Evolutionary conservation across 345 rosid species (phyloP).

Genomic region (Gossypium mustelinum): DNA sequence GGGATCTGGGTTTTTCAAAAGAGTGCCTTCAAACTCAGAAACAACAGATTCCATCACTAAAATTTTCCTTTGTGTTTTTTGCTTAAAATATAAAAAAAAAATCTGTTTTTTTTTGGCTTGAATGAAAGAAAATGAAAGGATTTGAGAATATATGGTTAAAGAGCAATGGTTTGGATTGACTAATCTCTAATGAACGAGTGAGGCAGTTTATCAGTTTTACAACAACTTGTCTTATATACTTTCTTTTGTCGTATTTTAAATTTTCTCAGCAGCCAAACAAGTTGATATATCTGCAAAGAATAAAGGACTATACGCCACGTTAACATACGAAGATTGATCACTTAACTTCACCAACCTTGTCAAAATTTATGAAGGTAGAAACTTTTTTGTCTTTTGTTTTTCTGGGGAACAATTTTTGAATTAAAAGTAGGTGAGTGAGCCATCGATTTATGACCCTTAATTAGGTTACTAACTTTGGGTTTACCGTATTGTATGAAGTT

Average conservation of each 20-base stretch:
- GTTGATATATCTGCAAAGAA: conserved; percentile 22
- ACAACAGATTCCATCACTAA: conserved; percentile 47
- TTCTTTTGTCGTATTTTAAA: too few species aligned
- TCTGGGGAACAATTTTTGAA: neutral
- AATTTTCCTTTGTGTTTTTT: neutral
- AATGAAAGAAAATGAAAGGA: conserved; percentile 1
- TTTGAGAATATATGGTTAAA: conserved; percentile 13
- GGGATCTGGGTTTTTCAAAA: conserved; percentile 50
- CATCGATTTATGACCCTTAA: conserved; percentile 2
- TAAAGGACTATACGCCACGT: conserved; percentile 42
- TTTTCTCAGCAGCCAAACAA: too few species aligned
- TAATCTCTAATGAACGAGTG: conserved; percentile 26
- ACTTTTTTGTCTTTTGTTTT: neutral
- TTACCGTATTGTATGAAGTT: neutral
- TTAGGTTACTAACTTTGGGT: conserved; percentile 39
- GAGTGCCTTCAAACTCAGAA: conserved; percentile 75
- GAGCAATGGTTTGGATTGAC: conserved; percentile 40
- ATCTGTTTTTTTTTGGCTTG: neutral
- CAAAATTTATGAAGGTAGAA: conserved; percentile 9
- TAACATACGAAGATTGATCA: conserved; percentile 42
- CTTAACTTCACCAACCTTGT: conserved; percentile 63
- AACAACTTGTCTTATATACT: conserved; percentile 37
- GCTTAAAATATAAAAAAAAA: neutral
- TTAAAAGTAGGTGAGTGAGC: conserved; percentile 8
- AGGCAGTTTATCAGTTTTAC: conserved; percentile 64